phyloP scores from a whole-genome alignment of 1,139 yeast species.

The Neolecta irregularis region DNA sequence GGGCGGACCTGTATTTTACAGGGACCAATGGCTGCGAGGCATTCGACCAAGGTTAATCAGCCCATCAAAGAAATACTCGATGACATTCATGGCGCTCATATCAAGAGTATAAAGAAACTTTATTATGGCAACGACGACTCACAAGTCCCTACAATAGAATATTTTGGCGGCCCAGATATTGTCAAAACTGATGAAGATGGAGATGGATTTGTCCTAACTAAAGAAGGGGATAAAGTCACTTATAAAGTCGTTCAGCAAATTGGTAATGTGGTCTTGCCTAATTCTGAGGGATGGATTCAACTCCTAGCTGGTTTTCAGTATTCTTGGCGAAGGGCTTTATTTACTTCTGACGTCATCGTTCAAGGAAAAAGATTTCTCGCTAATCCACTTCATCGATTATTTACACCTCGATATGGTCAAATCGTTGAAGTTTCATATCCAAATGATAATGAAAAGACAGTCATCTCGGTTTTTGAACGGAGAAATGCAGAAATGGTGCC shows the following conservation, averaged over 20 bases:
- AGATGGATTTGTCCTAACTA: constrained; percentile 3
- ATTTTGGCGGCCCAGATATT: constrained; percentile 54
- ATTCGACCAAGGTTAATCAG: constrained; percentile 70
- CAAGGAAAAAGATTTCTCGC: constrained; percentile 68
- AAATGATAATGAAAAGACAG: constrained; percentile 38
- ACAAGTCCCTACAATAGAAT: constrained; percentile 72
- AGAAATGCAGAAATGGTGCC: constrained; percentile 57
- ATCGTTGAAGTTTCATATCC: constrained; percentile 48
- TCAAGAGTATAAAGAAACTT: constrained; percentile 49
- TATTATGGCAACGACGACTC: constrained; percentile 55
- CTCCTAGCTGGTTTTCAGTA: constrained; percentile 63
- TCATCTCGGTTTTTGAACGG: constrained; percentile 45
- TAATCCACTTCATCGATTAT: constrained; percentile 66
- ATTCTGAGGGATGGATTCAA: constrained; percentile 48
- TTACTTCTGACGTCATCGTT: constrained; percentile 63
- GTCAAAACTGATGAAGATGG: constrained; percentile 24
- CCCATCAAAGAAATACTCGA: constrained; percentile 87
- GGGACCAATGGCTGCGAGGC: constrained; percentile 97
- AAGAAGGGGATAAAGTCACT: background rate
- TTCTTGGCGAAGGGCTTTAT: constrained; percentile 86
- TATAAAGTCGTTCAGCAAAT: background rate
- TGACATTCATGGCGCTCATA: constrained; percentile 79
- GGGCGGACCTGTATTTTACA: constrained; percentile 96
- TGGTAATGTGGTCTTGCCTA: constrained; percentile 22
- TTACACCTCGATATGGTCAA: constrained; percentile 55